Evolutionary conservation across 306 rosid genomes (phyloP).

Genomic region (Quercus aquifolioides): DNA sequence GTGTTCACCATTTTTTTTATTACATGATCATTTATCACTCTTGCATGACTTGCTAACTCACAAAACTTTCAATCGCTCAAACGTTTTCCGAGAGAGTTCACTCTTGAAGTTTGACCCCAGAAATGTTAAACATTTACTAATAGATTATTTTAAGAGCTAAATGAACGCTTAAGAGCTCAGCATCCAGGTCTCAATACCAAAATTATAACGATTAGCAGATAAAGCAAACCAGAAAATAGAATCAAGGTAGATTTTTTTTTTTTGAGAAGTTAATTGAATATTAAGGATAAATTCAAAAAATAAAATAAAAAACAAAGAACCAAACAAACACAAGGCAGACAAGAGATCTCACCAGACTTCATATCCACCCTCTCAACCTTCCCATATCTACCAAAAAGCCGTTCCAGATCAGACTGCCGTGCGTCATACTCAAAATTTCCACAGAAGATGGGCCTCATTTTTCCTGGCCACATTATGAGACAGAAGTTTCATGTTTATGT

Average conservation of each 20-base stretch:
- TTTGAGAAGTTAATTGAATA: neutral
- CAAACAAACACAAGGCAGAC: slow-evolving; percentile 1
- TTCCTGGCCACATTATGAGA: slow-evolving; percentile 37
- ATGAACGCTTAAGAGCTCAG: neutral
- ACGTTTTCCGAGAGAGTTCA: neutral
- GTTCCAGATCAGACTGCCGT: slow-evolving; percentile 88
- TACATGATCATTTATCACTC: neutral
- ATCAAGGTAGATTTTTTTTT: neutral
- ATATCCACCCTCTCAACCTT: slow-evolving; percentile 98
- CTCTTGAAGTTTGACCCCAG: neutral
- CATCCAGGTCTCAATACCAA: neutral
- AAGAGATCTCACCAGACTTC: slow-evolving; percentile 86
- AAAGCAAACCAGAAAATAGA: neutral
- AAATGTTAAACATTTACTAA: neutral
- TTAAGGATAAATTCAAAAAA: neutral
- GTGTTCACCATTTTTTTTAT: neutral
- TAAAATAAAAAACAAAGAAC: no score
- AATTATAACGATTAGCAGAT: neutral
- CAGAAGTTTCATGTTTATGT: neutral
- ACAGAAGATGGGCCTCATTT: slow-evolving; percentile 90
- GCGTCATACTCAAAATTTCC: slow-evolving; percentile 94
- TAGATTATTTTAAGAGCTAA: neutral
- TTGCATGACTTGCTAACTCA: neutral
- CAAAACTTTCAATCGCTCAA: neutral
- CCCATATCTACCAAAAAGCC: slow-evolving; percentile 89